phyloP scores from a whole-genome alignment of 257 asterid species.

The Primulina tabacum region DNA sequence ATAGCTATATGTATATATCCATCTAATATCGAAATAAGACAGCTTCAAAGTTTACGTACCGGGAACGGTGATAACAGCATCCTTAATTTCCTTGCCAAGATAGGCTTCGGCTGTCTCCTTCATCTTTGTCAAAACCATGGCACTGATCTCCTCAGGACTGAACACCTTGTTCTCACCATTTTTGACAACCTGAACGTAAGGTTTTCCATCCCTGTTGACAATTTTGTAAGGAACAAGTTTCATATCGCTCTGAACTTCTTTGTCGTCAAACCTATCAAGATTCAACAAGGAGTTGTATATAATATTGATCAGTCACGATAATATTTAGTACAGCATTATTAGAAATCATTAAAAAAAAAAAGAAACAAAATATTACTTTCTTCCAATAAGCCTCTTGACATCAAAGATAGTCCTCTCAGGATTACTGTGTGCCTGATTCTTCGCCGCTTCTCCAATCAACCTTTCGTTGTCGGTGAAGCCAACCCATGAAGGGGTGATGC shows the following conservation, averaged over 20 bases:
- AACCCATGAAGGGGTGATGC: slow-evolving; percentile 82
- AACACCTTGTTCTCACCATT: slow-evolving; percentile 79
- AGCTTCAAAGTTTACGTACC: slow-evolving; percentile 32
- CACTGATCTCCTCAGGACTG: slow-evolving; percentile 85
- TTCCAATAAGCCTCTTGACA: slow-evolving; percentile 72
- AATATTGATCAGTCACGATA: not conserved
- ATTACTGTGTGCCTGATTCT: slow-evolving; percentile 67
- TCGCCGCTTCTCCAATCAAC: slow-evolving; percentile 79
- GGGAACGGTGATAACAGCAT: slow-evolving; percentile 80
- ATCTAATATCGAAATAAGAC: no score
- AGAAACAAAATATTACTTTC: slow-evolving; percentile 46
- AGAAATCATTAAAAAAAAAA: not conserved
- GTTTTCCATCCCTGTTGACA: slow-evolving; percentile 81
- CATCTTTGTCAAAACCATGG: slow-evolving; percentile 74
- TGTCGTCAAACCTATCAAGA: slow-evolving; percentile 56
- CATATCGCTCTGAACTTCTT: slow-evolving; percentile 71
- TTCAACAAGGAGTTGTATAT: not conserved
- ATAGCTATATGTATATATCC: no score
- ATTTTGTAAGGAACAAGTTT: slow-evolving; percentile 78
- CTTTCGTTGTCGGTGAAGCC: slow-evolving; percentile 67
- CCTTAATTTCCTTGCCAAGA: slow-evolving; percentile 78
- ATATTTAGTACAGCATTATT: not conserved
- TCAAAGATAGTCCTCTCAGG: slow-evolving; percentile 76
- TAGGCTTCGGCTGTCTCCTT: slow-evolving; percentile 89
- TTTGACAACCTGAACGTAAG: slow-evolving; percentile 61